These are phyloP conservation scores for Talaromyces thailandensis DNA, from an alignment of 495 filamentous ascomycete genomes.

Conservation along the genomic window DNA sequence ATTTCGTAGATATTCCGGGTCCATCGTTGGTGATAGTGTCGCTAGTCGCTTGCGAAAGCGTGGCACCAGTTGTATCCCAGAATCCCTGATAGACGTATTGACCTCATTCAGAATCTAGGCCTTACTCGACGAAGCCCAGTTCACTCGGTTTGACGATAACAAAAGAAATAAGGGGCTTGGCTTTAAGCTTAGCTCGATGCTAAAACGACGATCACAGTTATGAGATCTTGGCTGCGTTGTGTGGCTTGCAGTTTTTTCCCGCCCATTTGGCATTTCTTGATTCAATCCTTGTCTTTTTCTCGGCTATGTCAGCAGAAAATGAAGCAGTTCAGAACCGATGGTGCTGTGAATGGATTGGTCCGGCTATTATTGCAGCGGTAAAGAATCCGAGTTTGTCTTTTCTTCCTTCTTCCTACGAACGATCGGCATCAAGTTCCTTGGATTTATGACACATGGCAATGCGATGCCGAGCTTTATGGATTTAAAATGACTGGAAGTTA, in stretches of 20 bases:
- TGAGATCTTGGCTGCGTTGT: neutral
- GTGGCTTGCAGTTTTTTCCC: neutral
- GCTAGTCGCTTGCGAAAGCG: neutral
- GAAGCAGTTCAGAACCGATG: neutral
- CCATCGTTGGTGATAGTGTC: neutral
- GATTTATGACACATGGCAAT: neutral
- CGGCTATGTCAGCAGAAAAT: neutral
- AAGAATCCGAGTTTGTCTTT: neutral
- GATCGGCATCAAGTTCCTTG: neutral
- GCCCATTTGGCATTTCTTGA: neutral
- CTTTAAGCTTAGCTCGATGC: neutral
- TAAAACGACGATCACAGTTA: neutral
- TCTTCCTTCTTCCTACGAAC: neutral
- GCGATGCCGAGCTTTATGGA: neutral
- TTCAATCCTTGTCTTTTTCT: neutral
- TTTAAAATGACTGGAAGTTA: neutral
- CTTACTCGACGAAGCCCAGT: neutral
- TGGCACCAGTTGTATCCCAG: neutral
- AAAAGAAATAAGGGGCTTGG: neutral
- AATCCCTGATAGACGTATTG: neutral
- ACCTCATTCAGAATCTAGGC: neutral
- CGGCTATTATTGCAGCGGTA: neutral
- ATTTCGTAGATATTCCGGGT: neutral
- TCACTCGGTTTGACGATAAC: neutral
- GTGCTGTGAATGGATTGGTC: neutral